Evolutionary conservation across 257 asterid species (phyloP).

Genomic region (Solanum medicagineum): DNA sequence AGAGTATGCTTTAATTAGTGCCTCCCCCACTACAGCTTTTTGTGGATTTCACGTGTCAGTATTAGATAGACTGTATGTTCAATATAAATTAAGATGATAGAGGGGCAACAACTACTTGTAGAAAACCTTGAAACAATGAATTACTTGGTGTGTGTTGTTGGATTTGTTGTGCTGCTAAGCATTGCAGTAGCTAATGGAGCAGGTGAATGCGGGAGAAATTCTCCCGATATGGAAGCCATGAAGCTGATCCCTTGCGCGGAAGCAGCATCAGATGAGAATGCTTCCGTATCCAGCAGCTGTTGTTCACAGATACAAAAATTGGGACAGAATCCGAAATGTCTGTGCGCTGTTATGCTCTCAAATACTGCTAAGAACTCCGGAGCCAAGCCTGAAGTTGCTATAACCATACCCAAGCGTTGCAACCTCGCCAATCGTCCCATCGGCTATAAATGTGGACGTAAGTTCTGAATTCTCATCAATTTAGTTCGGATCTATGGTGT

Average conservation of each 20-base stretch:
- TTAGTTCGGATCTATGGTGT: neutral
- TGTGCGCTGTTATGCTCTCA: slow-evolving; percentile 66
- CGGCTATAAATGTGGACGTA: slow-evolving; percentile 70
- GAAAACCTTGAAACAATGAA: neutral
- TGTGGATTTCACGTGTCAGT: neutral
- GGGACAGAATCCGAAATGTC: slow-evolving; percentile 30
- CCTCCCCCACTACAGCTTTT: neutral
- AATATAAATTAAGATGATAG: neutral
- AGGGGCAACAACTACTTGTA: neutral
- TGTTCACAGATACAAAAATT: slow-evolving; percentile 27
- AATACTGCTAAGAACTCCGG: slow-evolving; percentile 48
- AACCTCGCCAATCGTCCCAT: slow-evolving; percentile 55
- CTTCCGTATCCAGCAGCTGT: slow-evolving; percentile 19
- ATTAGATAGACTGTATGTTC: no score
- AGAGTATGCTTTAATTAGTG: neutral
- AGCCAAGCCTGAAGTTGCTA: slow-evolving; percentile 38
- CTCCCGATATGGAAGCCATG: slow-evolving; percentile 35
- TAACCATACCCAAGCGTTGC: slow-evolving; percentile 66
- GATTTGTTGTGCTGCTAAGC: neutral
- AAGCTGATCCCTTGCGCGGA: slow-evolving; percentile 41
- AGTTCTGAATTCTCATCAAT: neutral
- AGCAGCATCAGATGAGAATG: slow-evolving; percentile 20
- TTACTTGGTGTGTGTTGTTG: slow-evolving; percentile 4
- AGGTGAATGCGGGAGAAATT: slow-evolving; percentile 35
- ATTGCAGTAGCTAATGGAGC: slow-evolving; percentile 7